These are phyloP conservation scores for Pilatotrama ljubarskyi DNA, from an alignment of 768 basidiomycete species.

Conservation along the genomic window DNA sequence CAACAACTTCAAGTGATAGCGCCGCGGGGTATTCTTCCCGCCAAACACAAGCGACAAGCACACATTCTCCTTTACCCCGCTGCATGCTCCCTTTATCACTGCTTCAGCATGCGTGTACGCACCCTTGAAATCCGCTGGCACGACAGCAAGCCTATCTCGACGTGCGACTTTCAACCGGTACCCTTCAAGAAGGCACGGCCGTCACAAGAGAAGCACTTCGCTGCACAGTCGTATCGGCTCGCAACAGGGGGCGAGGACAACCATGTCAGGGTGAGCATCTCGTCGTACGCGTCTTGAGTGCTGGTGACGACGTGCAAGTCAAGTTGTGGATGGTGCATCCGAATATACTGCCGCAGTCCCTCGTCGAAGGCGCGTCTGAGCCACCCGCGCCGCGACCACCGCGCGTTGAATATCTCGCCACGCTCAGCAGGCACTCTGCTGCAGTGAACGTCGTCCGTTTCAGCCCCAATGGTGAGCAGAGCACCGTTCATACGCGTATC, in stretches of 20 bases:
- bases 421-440: slow-evolving; percentile 88
- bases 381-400: slow-evolving; percentile 55
- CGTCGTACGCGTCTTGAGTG: background rate
- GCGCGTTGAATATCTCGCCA: slow-evolving; percentile 95
- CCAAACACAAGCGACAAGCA: background rate
- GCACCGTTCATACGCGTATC: background rate
- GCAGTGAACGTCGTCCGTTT: slow-evolving; percentile 96
- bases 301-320: background rate
- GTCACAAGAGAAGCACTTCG: slow-evolving; percentile 52
- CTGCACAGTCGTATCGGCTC: slow-evolving; percentile 78
- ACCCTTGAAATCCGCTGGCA: slow-evolving; percentile 97
- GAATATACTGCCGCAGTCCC: slow-evolving; percentile 71
- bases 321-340: slow-evolving; percentile 96
- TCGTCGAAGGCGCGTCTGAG: slow-evolving; percentile 45
- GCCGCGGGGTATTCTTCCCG: background rate
- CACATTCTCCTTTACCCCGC: background rate
- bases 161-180: slow-evolving; percentile 92
- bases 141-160: slow-evolving; percentile 92
- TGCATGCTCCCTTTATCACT: background rate
- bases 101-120: slow-evolving; percentile 68
- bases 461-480: slow-evolving; percentile 81
- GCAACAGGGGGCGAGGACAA: slow-evolving; percentile 98
- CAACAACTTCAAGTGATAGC: background rate
- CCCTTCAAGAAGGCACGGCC: slow-evolving; percentile 82
- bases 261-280: slow-evolving; percentile 79